A percentile compares a stretch with the other conserved stretches of the same genome.
Evolutionary conservation across 495 filamentous ascomycete species (phyloP).

Genomic region (Trichoderma orchidacearum): DNA sequence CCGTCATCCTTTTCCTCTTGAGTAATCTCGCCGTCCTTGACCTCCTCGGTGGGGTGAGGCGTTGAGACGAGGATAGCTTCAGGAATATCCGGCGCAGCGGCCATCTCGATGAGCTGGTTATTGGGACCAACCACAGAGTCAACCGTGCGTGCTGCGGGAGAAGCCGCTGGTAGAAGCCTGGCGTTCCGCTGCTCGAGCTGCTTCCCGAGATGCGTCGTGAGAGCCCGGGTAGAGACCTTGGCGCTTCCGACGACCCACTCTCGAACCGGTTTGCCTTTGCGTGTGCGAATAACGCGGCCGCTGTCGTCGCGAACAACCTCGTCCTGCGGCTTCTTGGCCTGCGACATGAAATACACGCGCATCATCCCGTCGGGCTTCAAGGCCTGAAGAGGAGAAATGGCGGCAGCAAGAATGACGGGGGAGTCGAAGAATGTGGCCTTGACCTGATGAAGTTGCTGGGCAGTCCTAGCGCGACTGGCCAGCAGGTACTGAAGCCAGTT

Average conservation of each 20-base stretch:
- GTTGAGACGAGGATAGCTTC: neutral
- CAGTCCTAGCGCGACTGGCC: neutral
- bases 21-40: neutral
- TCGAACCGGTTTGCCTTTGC: neutral
- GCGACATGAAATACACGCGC: neutral
- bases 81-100: neutral
- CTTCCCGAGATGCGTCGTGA: neutral
- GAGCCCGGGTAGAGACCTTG: neutral
- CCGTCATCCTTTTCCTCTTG: neutral
- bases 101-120: neutral
- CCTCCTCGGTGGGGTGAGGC: neutral
- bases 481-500: neutral
- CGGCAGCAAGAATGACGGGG: neutral
- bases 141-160: neutral
- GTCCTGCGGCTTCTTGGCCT: neutral
- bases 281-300: neutral
- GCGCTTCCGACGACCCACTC: neutral
- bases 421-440: neutral
- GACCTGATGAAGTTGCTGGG: neutral
- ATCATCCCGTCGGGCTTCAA: neutral
- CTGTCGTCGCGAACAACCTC: neutral
- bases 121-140: neutral
- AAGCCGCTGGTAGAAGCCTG: neutral
- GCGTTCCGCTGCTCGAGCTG: neutral
- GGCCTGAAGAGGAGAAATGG: neutral